Evolutionary conservation across 148 eudicot species (phyloP), one percentile per base, ranked within the genome.

Genomic region (Agrostemma githago): DNA sequence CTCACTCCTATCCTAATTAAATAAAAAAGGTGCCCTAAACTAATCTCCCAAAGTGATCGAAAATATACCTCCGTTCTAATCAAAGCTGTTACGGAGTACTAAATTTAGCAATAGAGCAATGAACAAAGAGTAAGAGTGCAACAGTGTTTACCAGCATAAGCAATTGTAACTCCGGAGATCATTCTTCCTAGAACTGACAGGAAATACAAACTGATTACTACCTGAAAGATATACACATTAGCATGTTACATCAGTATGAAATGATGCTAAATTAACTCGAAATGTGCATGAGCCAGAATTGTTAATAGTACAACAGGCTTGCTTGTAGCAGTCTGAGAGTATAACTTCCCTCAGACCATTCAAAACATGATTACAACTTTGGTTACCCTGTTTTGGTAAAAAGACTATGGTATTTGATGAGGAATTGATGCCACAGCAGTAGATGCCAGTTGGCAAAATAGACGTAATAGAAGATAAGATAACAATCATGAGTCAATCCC

Each of bases 131-230:
- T 14, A 62, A 71, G 34, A 41, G 17, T 44, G 1, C 51, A 78
- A 48, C 19, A 46, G 67, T 14, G 34, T 1, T 51, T 83, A 94
- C 98, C 99, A 62, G 87, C 86, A 84, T 92, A 95, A 66, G 97
- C 97, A 76, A 95, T 85, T 9, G 96, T 90, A 66, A 87, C 88
- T 72, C 96, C 97, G 21, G 99, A 85, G 76, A 92, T 83, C 78
- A 83, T 68, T 78, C 97, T 95, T 75, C 99, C 99, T 65, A 95
- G 67, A 57, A 81, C 90, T 11, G 99, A 95, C 66, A 95, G 90
- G 77, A 85, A 11, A 71, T 92, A 95, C 9, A 95, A 87, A 75
- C 85, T 78, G 60, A 79, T 46, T 59, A 92, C 94, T 70, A 92
- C 98, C 98, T 94, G 87, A 62, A 39, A 77, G 12, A 56, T 6